phyloP scores from a whole-genome alignment of 2,329 filamentous ascomycete species.

The Neoarthrinium moseri region DNA sequence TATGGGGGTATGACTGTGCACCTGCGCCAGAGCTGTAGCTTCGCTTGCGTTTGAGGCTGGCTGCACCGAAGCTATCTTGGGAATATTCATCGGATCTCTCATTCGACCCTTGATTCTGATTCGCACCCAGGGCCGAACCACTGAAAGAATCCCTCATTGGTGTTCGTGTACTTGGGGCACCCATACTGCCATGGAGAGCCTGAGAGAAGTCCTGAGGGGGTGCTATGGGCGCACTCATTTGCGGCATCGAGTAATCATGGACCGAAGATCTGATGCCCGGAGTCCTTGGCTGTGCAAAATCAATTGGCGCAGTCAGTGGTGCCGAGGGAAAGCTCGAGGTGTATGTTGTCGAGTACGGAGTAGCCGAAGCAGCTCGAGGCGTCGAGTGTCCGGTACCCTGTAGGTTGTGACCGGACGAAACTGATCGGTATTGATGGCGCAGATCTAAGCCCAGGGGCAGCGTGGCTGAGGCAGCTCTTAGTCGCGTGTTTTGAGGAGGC shows the following conservation, averaged over 20 bases:
- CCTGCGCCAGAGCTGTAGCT: conserved; percentile 22
- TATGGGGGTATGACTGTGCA: conserved; percentile 26
- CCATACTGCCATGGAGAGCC: conserved; percentile 42
- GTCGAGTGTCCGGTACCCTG: conserved; percentile 28
- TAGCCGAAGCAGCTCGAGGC: conserved; percentile 35
- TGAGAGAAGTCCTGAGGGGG: conserved; percentile 52
- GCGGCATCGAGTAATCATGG: conserved; percentile 50
- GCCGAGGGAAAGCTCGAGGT: conserved; percentile 52
- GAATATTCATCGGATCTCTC: conserved; percentile 28
- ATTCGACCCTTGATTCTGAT: conserved; percentile 21
- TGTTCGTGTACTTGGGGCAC: conserved; percentile 35
- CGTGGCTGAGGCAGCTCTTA: conserved; percentile 42
- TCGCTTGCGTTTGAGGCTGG: conserved; percentile 26
- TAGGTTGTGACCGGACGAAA: conserved; percentile 24
- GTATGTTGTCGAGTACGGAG: conserved; percentile 44
- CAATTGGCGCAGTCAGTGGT: conserved; percentile 52
- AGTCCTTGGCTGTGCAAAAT: conserved; percentile 48
- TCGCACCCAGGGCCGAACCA: conserved; percentile 26
- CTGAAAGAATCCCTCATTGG: conserved; percentile 46
- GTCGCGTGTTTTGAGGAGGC: conserved; percentile 43
- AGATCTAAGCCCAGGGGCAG: conserved; percentile 29
- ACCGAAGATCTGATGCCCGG: conserved; percentile 32
- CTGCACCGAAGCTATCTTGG: conserved; percentile 20
- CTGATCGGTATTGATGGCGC: conserved; percentile 29
- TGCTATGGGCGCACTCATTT: conserved; percentile 54